Evolutionary conservation across 1,284 basidiomycete genomes (phyloP).

Genomic region (Pseudozyma hubeiensis): DNA sequence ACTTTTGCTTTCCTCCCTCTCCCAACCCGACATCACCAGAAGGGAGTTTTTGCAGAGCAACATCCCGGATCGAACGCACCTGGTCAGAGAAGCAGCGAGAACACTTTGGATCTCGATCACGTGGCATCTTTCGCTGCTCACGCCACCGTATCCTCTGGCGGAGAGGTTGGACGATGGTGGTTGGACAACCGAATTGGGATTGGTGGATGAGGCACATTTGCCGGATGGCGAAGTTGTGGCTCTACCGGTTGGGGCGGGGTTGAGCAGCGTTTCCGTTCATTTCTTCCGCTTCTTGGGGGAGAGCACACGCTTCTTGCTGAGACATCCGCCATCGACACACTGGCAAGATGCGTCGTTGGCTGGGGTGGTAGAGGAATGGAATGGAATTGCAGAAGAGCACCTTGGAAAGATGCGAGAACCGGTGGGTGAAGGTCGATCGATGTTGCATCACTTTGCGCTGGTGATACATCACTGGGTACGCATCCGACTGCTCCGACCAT

Average conservation of each 20-base stretch:
- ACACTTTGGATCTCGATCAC: constrained; percentile 47
- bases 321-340: constrained; percentile 2
- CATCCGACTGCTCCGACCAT: constrained; percentile 32
- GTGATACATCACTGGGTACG: constrained; percentile 44
- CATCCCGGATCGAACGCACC: constrained; percentile 56
- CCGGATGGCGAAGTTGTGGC: constrained; percentile 27
- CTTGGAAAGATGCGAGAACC: constrained; percentile 24
- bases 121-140: constrained; percentile 35
- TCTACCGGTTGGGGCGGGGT: constrained; percentile 19
- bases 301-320: constrained; percentile 21
- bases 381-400: constrained; percentile 22
- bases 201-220: constrained; percentile 41
- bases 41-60: constrained; percentile 37
- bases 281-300: constrained; percentile 40
- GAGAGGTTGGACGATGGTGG: constrained; percentile 21
- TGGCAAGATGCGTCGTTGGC: background rate
- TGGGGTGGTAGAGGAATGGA: constrained; percentile 29
- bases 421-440: constrained; percentile 11
- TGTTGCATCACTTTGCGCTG: constrained; percentile 33
- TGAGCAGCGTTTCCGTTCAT: constrained; percentile 32
- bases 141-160: constrained; percentile 22
- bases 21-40: constrained; percentile 7
- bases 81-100: constrained; percentile 60
- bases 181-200: constrained; percentile 23
- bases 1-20: constrained; percentile 18